Evolutionary conservation across 2,329 filamentous ascomycete genomes (phyloP).

Genomic region (Seiridium cupressi): DNA sequence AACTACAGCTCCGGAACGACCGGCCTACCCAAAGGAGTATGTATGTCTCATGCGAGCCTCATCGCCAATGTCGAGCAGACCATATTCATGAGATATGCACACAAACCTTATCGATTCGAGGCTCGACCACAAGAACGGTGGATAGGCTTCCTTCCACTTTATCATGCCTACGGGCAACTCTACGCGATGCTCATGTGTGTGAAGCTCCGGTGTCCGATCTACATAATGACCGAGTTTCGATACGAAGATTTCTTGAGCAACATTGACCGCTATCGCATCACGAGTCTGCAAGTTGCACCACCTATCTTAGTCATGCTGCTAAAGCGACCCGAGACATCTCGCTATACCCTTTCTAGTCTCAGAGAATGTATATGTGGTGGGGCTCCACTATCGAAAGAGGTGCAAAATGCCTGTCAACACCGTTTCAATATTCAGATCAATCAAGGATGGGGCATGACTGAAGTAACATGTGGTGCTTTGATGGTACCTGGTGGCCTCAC

Average conservation of each 20-base stretch:
- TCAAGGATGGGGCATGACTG: constrained; percentile 64
- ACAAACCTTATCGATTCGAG: constrained; percentile 32
- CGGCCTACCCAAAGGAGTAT: constrained; percentile 11
- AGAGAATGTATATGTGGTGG: constrained; percentile 48
- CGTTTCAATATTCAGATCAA: constrained; percentile 36
- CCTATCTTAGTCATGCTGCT: constrained; percentile 58
- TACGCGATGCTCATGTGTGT: constrained; percentile 47
- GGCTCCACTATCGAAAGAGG: constrained; percentile 44
- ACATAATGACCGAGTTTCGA: constrained; percentile 56
- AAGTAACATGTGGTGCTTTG: constrained; percentile 41
- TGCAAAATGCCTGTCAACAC: constrained; percentile 44
- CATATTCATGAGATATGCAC: constrained; percentile 40
- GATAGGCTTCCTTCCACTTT: constrained; percentile 64
- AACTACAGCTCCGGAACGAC: constrained; percentile 11
- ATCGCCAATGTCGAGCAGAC: constrained; percentile 43
- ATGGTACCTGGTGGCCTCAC: constrained; percentile 37
- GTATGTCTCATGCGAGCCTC: constrained; percentile 11
- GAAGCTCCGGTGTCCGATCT: constrained; percentile 44
- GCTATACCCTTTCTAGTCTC: constrained; percentile 52
- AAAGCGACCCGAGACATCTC: constrained; percentile 51
- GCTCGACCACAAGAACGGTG: constrained; percentile 43
- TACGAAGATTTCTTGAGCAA: constrained; percentile 50
- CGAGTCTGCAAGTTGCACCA: constrained; percentile 51
- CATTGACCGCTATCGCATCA: constrained; percentile 52
- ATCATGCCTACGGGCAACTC: constrained; percentile 59